phyloP scores from a whole-genome alignment of 2,329 filamentous ascomycete species.

The Plectosphaerella cucumerina region DNA sequence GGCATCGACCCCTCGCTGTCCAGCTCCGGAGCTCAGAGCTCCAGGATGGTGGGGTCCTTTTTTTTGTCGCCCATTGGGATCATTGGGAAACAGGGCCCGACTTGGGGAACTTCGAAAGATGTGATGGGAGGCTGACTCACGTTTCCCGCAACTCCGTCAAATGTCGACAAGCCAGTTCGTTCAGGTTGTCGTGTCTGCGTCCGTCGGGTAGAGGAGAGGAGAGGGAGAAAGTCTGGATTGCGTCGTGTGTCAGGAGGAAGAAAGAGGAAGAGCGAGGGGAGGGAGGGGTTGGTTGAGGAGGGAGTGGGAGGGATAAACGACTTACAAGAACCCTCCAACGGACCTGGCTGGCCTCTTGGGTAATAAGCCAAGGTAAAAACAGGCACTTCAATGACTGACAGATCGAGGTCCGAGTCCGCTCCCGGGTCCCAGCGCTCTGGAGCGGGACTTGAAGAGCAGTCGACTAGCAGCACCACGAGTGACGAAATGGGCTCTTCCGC shows the following conservation, averaged over 20 bases:
- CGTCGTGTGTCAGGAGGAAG: not conserved
- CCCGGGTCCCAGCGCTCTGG: not conserved
- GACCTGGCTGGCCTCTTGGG: no score
- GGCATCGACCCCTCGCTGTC: not conserved
- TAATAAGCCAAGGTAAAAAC: no score
- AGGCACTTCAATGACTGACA: no score
- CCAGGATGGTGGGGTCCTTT: not conserved
- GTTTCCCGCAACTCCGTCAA: not conserved
- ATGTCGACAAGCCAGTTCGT: not conserved
- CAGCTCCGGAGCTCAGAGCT: not conserved
- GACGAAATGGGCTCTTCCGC: no score
- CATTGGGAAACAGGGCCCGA: not conserved
- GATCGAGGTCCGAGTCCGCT: not conserved
- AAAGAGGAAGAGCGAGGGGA: constrained; percentile 1
- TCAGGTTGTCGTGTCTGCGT: no score
- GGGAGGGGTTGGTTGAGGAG: constrained; percentile 5
- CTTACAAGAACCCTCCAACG: not conserved
- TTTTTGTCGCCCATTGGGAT: not conserved
- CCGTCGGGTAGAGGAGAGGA: no score
- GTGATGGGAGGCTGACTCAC: not conserved
- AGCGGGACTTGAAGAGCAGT: no score
- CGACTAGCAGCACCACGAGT: no score
- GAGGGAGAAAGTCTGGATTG: no score
- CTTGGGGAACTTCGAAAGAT: not conserved
- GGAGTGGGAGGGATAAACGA: not conserved